A percentile compares a stretch with the other conserved stretches of the same genome.
phyloP scores from a whole-genome alignment of 2,329 filamentous ascomycete species.

The Scleromitrula shiraiana region DNA sequence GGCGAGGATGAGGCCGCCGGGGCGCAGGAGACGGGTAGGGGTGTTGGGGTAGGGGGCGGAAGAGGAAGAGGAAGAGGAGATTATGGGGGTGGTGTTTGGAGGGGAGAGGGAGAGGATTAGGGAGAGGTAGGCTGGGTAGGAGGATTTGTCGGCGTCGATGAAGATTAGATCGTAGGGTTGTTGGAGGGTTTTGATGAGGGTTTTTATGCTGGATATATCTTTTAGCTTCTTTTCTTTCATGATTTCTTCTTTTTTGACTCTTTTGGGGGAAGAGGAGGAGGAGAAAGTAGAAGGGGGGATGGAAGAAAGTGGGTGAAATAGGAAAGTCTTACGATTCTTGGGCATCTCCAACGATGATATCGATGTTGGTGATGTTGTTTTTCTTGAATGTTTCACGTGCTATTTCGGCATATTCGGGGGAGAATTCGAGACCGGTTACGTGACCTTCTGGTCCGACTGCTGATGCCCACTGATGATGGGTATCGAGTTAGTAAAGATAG shows the following conservation, averaged over 20 bases:
- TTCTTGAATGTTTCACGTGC: slow-evolving; percentile 35
- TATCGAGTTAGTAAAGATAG: neutral
- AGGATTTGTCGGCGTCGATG: slow-evolving; percentile 45
- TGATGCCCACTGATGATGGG: slow-evolving; percentile 13
- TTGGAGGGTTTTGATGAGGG: slow-evolving; percentile 12
- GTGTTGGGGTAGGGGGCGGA: neutral
- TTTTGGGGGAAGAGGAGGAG: too few species aligned
- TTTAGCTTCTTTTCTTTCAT: too few species aligned
- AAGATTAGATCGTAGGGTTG: slow-evolving; percentile 47
- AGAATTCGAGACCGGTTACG: slow-evolving; percentile 38
- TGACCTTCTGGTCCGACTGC: slow-evolving; percentile 23
- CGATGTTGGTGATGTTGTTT: slow-evolving; percentile 36
- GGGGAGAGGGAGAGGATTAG: slow-evolving; percentile 37
- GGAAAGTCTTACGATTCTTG: slow-evolving; percentile 40
- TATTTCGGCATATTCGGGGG: slow-evolving; percentile 35
- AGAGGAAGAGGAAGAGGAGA: slow-evolving; percentile 1
- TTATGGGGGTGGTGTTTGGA: neutral
- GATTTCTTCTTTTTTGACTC: too few species aligned
- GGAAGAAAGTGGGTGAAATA: slow-evolving; percentile 10
- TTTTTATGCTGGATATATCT: slow-evolving; percentile 14
- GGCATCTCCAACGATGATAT: slow-evolving; percentile 41
- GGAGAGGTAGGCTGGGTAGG: slow-evolving; percentile 41
- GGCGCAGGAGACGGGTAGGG: slow-evolving; percentile 36
- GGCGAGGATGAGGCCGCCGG: slow-evolving; percentile 43
- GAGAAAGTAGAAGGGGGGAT: neutral